Conservation (phyloP, 805 yeast genomes). For the Candida sphagnicola region DNA sequence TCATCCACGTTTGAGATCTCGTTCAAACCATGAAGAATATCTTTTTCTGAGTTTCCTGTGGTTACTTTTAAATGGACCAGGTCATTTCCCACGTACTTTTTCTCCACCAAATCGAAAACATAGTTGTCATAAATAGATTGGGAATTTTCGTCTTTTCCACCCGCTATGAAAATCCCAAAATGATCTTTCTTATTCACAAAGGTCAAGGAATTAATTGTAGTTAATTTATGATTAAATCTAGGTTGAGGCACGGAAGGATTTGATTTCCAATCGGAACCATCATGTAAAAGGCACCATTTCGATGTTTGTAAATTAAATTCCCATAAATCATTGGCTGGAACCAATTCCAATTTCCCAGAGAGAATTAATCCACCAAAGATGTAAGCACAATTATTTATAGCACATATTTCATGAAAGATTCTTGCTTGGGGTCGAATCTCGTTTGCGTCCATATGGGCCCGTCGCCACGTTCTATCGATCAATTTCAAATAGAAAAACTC, state of each 20-base stretch:
- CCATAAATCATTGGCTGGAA: constrained; percentile 67
- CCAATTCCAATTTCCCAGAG: constrained; percentile 16
- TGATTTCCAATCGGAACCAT: constrained; percentile 18
- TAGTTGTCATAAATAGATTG: constrained; percentile 28
- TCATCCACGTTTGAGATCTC: constrained; percentile 13
- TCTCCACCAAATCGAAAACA: constrained; percentile 44
- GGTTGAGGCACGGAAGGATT: constrained; percentile 24
- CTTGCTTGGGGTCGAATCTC: constrained; percentile 40
- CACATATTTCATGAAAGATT: constrained; percentile 56
- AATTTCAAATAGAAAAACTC: constrained; percentile 61
- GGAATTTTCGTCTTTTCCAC: constrained; percentile 44
- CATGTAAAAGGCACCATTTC: constrained; percentile 51
- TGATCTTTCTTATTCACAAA: constrained; percentile 36
- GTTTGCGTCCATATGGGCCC: constrained; percentile 23
- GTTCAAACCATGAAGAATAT: constrained; percentile 10
- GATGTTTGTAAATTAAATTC: constrained; percentile 50
- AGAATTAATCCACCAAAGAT: constrained; percentile 61
- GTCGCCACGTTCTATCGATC: constrained; percentile 55
- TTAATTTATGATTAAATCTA: constrained; percentile 53
- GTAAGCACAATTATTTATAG: constrained; percentile 47
- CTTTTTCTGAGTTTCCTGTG: constrained; percentile 11
- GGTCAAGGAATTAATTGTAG: constrained; percentile 34
- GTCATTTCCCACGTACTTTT: constrained; percentile 21
- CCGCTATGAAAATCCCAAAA: constrained; percentile 49
- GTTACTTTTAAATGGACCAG: constrained; percentile 15